Evolutionary conservation across 352 stramenopile species (phyloP).

Genomic region (Phytophthora multivora): DNA sequence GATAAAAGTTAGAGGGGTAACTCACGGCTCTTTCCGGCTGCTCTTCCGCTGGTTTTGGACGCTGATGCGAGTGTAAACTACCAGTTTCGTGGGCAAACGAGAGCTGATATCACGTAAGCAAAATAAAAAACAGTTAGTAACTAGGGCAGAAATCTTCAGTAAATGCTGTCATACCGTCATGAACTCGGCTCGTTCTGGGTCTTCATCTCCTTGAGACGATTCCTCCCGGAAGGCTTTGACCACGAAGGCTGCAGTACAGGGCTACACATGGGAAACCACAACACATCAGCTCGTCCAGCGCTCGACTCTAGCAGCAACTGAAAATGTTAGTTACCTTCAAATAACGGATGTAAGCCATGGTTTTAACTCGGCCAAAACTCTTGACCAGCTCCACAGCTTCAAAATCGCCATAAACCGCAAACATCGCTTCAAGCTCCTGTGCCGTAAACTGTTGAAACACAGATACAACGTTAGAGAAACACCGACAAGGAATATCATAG

Average conservation of each 20-base stretch:
- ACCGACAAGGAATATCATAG: neutral
- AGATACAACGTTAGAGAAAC: neutral
- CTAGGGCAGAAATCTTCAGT: neutral
- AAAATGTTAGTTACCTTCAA: slow-evolving; percentile 51
- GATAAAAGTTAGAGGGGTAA: slow-evolving; percentile 1
- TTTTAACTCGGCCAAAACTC: slow-evolving; percentile 83
- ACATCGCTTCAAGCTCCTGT: slow-evolving; percentile 85
- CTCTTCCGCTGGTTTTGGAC: slow-evolving; percentile 6
- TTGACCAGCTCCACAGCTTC: slow-evolving; percentile 68
- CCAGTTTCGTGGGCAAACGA: slow-evolving; percentile 51
- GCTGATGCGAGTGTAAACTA: slow-evolving; percentile 14
- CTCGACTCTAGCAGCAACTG: slow-evolving; percentile 1
- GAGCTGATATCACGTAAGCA: slow-evolving; percentile 33
- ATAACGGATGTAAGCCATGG: slow-evolving; percentile 86
- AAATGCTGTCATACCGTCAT: slow-evolving; percentile 45
- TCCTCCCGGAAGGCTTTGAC: slow-evolving; percentile 62
- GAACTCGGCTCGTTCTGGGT: slow-evolving; percentile 44
- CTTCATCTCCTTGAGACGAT: slow-evolving; percentile 35
- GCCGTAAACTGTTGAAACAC: slow-evolving; percentile 61
- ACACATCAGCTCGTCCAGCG: slow-evolving; percentile 1
- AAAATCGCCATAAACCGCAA: slow-evolving; percentile 79
- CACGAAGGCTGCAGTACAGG: slow-evolving; percentile 52
- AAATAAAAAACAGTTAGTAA: too few relatives aligned
- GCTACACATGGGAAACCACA: slow-evolving; percentile 26
- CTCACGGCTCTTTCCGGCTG: slow-evolving; percentile 7